phyloP scores from a whole-genome alignment of 2,329 filamentous ascomycete species.

The Microdochium paspali region DNA sequence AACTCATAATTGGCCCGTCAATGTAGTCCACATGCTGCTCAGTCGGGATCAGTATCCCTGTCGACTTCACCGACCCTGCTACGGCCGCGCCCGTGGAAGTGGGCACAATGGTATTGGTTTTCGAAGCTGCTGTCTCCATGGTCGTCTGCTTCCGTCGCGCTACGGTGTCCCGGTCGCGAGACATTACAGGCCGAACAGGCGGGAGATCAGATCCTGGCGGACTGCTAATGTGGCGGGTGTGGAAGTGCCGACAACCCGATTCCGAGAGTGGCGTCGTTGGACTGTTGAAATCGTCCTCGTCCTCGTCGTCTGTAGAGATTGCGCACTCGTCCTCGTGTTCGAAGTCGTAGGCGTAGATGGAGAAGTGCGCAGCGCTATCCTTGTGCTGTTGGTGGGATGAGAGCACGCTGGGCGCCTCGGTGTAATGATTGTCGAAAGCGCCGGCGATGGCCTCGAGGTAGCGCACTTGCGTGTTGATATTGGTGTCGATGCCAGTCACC shows the following conservation, averaged over 20 bases:
- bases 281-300: conserved; percentile 11
- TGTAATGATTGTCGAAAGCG: background rate
- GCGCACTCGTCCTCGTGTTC: conserved; percentile 5
- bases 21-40: conserved; percentile 10
- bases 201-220: conserved; percentile 8
- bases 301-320: conserved; percentile 7
- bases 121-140: too few species aligned
- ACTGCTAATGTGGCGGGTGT: conserved; percentile 7
- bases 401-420: background rate
- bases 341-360: conserved; percentile 10
- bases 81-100: background rate
- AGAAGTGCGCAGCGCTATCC: conserved; percentile 10
- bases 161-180: conserved; percentile 12
- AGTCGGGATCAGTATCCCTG: too few species aligned
- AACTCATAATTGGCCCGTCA: conserved; percentile 13
- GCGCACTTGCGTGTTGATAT: background rate
- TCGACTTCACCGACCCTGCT: too few species aligned
- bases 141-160: conserved; percentile 8
- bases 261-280: conserved; percentile 12
- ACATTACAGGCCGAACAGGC: conserved; percentile 4
- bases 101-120: too few species aligned
- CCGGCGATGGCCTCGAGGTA: background rate
- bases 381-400: background rate
- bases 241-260: conserved; percentile 5
- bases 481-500: background rate